Conservation (phyloP, 2,329 filamentous ascomycete species). For the Rutstroemia sp. region DNA sequence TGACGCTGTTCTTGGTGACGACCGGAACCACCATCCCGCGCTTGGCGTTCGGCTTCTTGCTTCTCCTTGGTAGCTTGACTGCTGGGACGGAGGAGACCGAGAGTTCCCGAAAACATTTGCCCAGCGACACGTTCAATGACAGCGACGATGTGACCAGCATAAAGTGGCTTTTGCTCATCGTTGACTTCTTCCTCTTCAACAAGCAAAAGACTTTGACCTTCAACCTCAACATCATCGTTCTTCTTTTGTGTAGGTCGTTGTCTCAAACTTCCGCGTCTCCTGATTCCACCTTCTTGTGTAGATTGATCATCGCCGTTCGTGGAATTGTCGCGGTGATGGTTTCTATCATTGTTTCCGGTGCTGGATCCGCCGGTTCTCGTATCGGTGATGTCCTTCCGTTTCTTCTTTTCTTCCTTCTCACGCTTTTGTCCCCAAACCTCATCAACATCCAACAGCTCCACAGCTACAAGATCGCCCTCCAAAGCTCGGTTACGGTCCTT, state of each 20-base stretch:
- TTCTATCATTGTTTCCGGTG: conserved; percentile 60
- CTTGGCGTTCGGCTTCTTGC: conserved; percentile 91
- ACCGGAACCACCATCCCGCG: conserved; percentile 68
- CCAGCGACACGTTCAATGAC: conserved; percentile 95
- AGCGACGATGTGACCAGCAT: conserved; percentile 93
- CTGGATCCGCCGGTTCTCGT: conserved; percentile 71
- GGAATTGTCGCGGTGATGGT: conserved; percentile 43
- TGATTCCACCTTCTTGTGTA: conserved; percentile 62
- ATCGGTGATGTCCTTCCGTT: conserved; percentile 97
- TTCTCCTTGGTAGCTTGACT: conserved; percentile 99
- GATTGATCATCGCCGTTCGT: conserved; percentile 55
- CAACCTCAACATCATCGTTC: conserved; percentile 98
- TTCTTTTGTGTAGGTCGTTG: conserved; percentile 99
- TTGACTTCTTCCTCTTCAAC: conserved; percentile 99
- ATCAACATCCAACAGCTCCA: conserved; percentile 94
- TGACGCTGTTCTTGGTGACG: conserved; percentile 73
- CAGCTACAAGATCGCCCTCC: conserved; percentile 89
- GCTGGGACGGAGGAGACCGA: conserved; percentile 88
- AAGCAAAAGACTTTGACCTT: conserved; percentile 90
- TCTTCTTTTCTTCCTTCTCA: conserved; percentile 99
- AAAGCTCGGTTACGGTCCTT: conserved; percentile 97
- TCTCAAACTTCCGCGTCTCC: conserved; percentile 86
- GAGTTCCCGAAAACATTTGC: conserved; percentile 97
- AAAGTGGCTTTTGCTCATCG: conserved; percentile 94
- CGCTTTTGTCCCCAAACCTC: conserved; percentile 98